Conservation (phyloP, 257 asterid genomes). For the Ehretia macrophylla region DNA sequence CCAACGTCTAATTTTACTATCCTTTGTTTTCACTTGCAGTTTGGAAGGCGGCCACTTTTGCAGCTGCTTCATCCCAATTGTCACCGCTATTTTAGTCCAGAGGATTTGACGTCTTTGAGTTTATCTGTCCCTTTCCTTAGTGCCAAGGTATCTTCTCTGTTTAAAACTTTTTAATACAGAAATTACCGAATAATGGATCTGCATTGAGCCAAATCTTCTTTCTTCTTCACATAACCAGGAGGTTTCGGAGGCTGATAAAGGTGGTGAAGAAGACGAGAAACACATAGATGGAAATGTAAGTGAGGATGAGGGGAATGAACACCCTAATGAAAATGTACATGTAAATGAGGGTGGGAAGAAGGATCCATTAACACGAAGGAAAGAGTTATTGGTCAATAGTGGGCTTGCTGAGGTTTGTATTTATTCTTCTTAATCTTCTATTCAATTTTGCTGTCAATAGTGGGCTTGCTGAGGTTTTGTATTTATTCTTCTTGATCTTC, state of each 20-base stretch:
- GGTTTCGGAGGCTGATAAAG: conserved; percentile 27
- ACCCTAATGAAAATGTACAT: conserved; percentile 15
- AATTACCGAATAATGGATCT: neutral
- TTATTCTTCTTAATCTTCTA: neutral
- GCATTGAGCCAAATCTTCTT: neutral
- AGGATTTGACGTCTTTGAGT: conserved; percentile 55
- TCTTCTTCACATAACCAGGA: conserved; percentile 7
- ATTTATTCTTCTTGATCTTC: neutral
- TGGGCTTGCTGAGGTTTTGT: conserved; percentile 4
- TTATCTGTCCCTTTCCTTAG: conserved; percentile 57
- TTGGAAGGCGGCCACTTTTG: conserved; percentile 64
- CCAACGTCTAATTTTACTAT: neutral
- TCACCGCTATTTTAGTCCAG: conserved; percentile 65
- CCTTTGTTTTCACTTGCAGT: conserved; percentile 34
- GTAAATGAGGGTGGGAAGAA: conserved; percentile 68
- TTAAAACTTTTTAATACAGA: neutral
- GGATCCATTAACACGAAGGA: conserved; percentile 75
- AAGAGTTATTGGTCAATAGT: conserved; percentile 70
- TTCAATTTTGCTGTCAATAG: neutral
- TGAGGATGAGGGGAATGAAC: conserved; percentile 14
- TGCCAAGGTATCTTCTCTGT: conserved; percentile 37
- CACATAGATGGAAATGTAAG: conserved; percentile 20
- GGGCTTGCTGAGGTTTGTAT: conserved; percentile 86
- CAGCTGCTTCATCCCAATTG: conserved; percentile 89
- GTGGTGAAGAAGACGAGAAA: conserved; percentile 30